Conservation (phyloP, 2,329 filamentous ascomycete genomes). For the Coccinonectria pachysandricola region DNA sequence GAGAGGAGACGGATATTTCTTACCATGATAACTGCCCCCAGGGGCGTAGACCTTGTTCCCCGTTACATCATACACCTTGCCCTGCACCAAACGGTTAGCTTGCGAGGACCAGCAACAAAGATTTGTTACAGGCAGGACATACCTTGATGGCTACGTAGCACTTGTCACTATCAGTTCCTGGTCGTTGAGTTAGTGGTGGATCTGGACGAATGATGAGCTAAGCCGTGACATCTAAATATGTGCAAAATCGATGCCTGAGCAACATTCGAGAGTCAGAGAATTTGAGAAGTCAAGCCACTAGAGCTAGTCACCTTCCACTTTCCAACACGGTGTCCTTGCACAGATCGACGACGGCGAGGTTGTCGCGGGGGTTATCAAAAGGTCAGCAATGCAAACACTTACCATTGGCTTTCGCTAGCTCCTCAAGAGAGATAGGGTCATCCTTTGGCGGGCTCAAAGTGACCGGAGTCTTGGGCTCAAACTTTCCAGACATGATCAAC, state of each 20-base stretch:
- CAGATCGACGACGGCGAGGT: constrained; percentile 3
- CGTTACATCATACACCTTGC: constrained; percentile 87
- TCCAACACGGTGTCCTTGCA: too few relatives aligned
- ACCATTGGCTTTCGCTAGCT: constrained; percentile 79
- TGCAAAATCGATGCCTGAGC: too few relatives aligned
- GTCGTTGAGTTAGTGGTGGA: too few relatives aligned
- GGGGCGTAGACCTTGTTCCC: constrained; percentile 80
- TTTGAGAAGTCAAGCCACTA: too few relatives aligned
- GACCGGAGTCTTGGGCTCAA: constrained; percentile 69
- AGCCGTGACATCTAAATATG: too few relatives aligned
- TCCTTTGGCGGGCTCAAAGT: constrained; percentile 75
- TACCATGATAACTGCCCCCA: constrained; percentile 78
- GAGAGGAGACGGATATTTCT: too few relatives aligned
- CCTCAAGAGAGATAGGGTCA: constrained; percentile 71
- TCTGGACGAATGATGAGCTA: too few relatives aligned
- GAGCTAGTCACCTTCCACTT: too few relatives aligned
- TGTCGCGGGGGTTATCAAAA: constrained; percentile 1
- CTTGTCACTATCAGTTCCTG: constrained; percentile 54
- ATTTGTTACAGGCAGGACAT: too few relatives aligned
- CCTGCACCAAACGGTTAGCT: constrained; percentile 38
- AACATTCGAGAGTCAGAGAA: too few relatives aligned
- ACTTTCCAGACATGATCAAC: constrained; percentile 53
- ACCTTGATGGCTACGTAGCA: constrained; percentile 64
- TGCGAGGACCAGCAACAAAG: too few relatives aligned
- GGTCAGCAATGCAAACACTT: too few relatives aligned